These are phyloP conservation scores for Apiotrichum siamense DNA, from an alignment of 1,284 basidiomycete species.

Conservation along the genomic window DNA sequence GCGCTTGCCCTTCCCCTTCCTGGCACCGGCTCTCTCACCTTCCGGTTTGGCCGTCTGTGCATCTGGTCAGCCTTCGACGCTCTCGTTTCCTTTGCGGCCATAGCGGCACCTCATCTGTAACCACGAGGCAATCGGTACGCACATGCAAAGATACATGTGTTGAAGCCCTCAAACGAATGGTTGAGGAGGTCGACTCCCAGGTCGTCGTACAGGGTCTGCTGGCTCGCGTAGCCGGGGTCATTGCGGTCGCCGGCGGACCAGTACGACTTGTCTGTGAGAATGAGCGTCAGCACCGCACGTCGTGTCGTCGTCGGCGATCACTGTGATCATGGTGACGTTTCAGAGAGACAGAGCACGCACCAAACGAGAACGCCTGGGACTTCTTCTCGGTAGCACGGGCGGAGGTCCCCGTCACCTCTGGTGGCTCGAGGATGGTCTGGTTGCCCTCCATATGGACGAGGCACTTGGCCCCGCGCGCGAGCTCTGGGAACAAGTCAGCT, in stretches of 20 bases:
- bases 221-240: slow-evolving; percentile 81
- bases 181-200: slow-evolving; percentile 89
- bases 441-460: slow-evolving; percentile 90
- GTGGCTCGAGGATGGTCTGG: slow-evolving; percentile 83
- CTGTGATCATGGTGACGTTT: not conserved
- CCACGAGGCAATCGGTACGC: slow-evolving; percentile 49
- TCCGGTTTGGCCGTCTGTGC: slow-evolving; percentile 44
- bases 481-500: slow-evolving; percentile 54
- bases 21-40: no score
- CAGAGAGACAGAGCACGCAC: slow-evolving; percentile 17
- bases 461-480: slow-evolving; percentile 80
- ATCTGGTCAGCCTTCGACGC: slow-evolving; percentile 3
- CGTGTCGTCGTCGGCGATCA: not conserved
- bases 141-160: slow-evolving; percentile 97
- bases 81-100: not conserved
- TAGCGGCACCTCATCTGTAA: not conserved
- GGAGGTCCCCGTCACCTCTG: slow-evolving; percentile 51
- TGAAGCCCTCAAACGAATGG: slow-evolving; percentile 93
- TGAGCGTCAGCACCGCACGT: not conserved
- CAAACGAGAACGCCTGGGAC: slow-evolving; percentile 78
- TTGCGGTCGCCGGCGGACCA: slow-evolving; percentile 86
- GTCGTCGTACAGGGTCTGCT: slow-evolving; percentile 90
- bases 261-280: slow-evolving; percentile 71
- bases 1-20: no score
- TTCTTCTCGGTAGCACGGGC: slow-evolving; percentile 74